Evolutionary conservation across 257 asterid species (phyloP).

Genomic region (Solanum sparsipilum): DNA sequence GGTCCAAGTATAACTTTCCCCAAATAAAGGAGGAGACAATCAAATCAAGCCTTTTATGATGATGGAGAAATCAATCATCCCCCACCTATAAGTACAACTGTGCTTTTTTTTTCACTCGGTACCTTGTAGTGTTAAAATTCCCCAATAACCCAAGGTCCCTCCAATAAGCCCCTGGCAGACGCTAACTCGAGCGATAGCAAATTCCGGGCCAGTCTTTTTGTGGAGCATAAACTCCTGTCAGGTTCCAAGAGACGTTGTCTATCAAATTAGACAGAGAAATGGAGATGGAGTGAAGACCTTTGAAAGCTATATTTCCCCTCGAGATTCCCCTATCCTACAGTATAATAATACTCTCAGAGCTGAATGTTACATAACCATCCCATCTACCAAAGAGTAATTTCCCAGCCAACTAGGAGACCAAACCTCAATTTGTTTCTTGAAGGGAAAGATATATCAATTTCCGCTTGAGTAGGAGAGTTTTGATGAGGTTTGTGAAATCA

Average conservation of each 20-base stretch:
- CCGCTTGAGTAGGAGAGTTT: background rate
- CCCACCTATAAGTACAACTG: too few relatives aligned
- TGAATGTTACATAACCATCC: background rate
- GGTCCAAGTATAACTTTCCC: too few relatives aligned
- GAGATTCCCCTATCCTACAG: background rate
- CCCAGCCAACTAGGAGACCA: background rate
- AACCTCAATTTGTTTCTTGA: background rate
- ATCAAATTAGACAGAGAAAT: background rate
- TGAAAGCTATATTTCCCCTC: background rate
- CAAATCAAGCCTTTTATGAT: too few relatives aligned
- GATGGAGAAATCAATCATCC: too few relatives aligned
- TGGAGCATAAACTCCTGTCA: background rate
- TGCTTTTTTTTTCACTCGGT: too few relatives aligned
- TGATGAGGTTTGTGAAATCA: background rate
- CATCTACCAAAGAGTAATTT: background rate
- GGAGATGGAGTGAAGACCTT: background rate
- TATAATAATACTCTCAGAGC: background rate
- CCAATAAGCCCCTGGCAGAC: background rate
- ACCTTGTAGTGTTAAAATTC: too few relatives aligned
- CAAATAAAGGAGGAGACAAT: too few relatives aligned
- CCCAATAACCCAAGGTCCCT: background rate
- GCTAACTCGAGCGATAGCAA: background rate
- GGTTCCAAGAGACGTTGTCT: background rate
- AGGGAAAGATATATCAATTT: background rate
- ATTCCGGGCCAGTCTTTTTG: background rate